Base-by-base conservation (phyloP, 1,284 basidiomycete genomes). In the Puccinia horiana region DNA sequence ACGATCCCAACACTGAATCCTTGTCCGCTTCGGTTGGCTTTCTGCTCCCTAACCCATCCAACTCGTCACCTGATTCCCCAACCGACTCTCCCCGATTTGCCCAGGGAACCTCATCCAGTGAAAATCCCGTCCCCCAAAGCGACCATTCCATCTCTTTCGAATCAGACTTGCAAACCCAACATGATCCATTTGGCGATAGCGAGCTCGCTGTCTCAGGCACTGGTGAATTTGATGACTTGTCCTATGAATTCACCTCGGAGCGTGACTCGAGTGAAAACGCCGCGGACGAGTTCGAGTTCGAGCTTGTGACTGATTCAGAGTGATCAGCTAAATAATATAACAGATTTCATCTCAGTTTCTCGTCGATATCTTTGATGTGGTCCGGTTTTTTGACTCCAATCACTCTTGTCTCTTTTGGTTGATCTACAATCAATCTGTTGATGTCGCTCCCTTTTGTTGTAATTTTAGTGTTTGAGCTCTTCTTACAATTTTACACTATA, bases 21-120 rank as follows among this genome's bases (percentile, higher is more conserved):
- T 49, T 81, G 37, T 81, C 78, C 37, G 69, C 78, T 16, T 81
- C 78, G 1, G 78, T 72, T 40, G 69, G 78, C 44, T 81, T 81
- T 23, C 67, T 72, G 16, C 54, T 81, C 54, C 78, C 78, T 11
- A 61, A 76, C 20, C 49, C 54, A 6, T 54, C 78, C 1, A 61
- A 76, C 20, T 16, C 35, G 32, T 54, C 54, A 23, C 1, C 44
- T 29, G 23, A 42, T 47, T 40, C 65, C 29, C 44, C 29, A 35
- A 20, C 26, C 70, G 29, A 67, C 76, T 44, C 49, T 44, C 47
- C 2, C 32, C n/a, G 11, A 52, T 52, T 20, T 52, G 49, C 18
- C 9, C 49, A 12, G 4, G 49, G 18, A 12, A 20, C 49, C 20
- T 70, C 67, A 16, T 18, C 49, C 11, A 29, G 42, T 52, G 16